A percentile compares a stretch with the other conserved stretches of the same genome.
phyloP scores from a whole-genome alignment of 768 basidiomycete genomes.

The Gautieria morchelliformis region DNA sequence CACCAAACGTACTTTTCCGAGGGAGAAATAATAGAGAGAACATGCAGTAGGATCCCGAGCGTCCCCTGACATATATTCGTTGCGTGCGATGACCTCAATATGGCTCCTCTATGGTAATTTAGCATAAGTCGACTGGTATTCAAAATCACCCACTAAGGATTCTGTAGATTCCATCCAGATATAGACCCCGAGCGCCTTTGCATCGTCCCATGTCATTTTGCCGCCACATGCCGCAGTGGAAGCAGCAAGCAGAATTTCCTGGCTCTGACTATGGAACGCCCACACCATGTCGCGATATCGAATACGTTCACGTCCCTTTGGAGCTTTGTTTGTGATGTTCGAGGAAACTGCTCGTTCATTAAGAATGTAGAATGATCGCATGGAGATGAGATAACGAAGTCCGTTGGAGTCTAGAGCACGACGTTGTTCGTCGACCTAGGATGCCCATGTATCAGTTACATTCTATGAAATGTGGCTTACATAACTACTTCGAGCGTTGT shows the following conservation, averaged over 20 bases:
- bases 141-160: slow-evolving; percentile 51
- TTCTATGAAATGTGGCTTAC: background rate
- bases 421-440: slow-evolving; percentile 79
- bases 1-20: slow-evolving; percentile 86
- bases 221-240: slow-evolving; percentile 65
- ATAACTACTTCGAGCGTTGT: slow-evolving; percentile 66
- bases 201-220: slow-evolving; percentile 87
- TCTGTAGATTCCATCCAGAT: slow-evolving; percentile 82
- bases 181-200: slow-evolving; percentile 75
- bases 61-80: slow-evolving; percentile 85
- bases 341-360: slow-evolving; percentile 42
- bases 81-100: slow-evolving; percentile 81
- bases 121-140: background rate
- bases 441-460: background rate
- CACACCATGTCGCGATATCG: slow-evolving; percentile 93
- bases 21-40: slow-evolving; percentile 88
- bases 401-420: slow-evolving; percentile 91
- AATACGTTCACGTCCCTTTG: slow-evolving; percentile 61
- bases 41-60: slow-evolving; percentile 82
- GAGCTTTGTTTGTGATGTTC: slow-evolving; percentile 9
- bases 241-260: slow-evolving; percentile 68
- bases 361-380: slow-evolving; percentile 85
- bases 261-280: slow-evolving; percentile 94
- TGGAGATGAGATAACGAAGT: slow-evolving; percentile 83
- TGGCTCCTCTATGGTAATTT: slow-evolving; percentile 52